These are phyloP conservation scores for Primulina eburnea DNA, from an alignment of 257 asterid species.

Conservation along the genomic window DNA sequence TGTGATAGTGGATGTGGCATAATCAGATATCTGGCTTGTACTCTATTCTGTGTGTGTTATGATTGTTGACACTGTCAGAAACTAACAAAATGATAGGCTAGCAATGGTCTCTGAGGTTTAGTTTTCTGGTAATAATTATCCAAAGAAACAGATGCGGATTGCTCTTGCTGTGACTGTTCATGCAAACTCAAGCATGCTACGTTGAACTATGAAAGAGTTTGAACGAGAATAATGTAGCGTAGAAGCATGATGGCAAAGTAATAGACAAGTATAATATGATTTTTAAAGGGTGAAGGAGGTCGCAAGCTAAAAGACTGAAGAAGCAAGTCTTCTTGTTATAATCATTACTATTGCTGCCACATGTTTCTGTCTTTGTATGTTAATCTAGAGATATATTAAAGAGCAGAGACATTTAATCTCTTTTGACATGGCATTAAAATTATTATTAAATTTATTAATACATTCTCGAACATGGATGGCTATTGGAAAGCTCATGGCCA, in stretches of 20 bases:
- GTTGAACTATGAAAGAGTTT: background rate
- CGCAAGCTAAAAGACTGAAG: no score
- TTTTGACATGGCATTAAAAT: no score
- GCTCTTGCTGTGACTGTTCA: background rate
- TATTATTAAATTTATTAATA: no score
- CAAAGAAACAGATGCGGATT: background rate
- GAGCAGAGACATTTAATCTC: no score
- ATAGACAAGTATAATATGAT: background rate
- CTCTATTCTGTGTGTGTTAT: background rate
- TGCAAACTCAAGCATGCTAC: background rate
- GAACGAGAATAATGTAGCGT: background rate
- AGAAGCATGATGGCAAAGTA: background rate
- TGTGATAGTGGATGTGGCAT: conserved; percentile 26
- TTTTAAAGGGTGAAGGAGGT: no score
- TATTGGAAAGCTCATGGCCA: no score
- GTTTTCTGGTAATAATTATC: background rate
- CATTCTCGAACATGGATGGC: no score
- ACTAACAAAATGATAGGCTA: background rate
- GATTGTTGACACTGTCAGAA: background rate
- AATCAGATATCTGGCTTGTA: conserved; percentile 5
- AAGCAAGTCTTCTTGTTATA: no score
- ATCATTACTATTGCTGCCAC: no score
- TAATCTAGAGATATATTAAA: no score
- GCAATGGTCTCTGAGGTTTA: background rate
- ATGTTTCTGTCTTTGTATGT: no score